Evolutionary conservation across 208 protist species (phyloP).

Genomic region (Acanthamoeba royreba): DNA sequence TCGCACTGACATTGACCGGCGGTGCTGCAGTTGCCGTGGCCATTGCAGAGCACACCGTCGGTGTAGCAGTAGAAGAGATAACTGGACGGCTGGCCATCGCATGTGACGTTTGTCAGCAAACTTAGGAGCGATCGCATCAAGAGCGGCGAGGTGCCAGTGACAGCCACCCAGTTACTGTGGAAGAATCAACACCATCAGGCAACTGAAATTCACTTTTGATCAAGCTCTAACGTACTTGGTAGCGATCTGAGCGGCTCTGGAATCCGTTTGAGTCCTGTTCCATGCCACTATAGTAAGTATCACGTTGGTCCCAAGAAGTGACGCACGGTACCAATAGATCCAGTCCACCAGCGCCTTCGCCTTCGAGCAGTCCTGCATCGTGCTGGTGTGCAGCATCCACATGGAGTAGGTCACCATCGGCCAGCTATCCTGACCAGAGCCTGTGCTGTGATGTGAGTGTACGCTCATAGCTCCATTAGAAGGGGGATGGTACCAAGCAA

Average conservation of each 20-base stretch:
- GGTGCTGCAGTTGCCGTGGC: background rate
- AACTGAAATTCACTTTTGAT: too few relatives aligned
- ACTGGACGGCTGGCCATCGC: background rate
- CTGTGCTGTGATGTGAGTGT: background rate
- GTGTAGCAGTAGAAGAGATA: background rate
- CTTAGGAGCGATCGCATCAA: background rate
- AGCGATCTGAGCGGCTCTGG: background rate
- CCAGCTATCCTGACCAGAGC: background rate
- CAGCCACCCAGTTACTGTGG: background rate
- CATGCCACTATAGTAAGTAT: too few relatives aligned
- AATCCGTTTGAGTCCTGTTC: background rate
- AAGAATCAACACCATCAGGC: background rate
- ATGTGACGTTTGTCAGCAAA: background rate
- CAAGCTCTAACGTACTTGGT: background rate
- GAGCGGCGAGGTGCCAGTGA: background rate
- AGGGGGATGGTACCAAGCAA: background rate
- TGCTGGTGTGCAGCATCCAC: background rate
- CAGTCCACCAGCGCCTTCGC: background rate
- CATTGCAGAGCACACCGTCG: background rate
- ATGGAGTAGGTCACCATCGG: background rate
- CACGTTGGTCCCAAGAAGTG: background rate
- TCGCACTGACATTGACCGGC: background rate
- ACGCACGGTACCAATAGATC: background rate
- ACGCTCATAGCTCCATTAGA: background rate
- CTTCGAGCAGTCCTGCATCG: constrained; percentile 8